Percentiles rank a stretch among this genome's conserved stretches.
Conservation (phyloP, 495 filamentous ascomycete species). For the Aspergillus egyptiacus region DNA sequence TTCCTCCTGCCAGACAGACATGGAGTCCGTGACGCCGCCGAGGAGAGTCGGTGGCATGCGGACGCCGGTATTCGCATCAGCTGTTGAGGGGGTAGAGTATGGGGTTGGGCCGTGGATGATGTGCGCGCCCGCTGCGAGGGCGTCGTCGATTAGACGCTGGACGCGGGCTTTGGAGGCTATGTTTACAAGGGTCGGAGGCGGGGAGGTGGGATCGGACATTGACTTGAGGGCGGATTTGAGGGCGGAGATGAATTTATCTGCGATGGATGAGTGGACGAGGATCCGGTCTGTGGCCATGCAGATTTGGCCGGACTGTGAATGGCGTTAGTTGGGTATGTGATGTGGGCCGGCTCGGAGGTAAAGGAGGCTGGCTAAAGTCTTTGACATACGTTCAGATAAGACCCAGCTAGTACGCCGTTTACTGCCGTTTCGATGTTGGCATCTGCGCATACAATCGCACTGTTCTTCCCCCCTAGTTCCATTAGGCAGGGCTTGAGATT, state of each 20-base stretch:
- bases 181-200: conserved; percentile 58
- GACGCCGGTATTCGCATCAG: conserved; percentile 38
- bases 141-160: conserved; percentile 55
- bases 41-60: conserved; percentile 67
- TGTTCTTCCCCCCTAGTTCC: conserved; percentile 59
- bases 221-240: conserved; percentile 42
- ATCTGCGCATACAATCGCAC: conserved; percentile 52
- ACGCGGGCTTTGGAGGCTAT: conserved; percentile 56
- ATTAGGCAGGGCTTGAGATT: conserved; percentile 55
- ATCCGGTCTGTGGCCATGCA: conserved; percentile 90
- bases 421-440: conserved; percentile 51
- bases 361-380: too few species aligned
- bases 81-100: conserved; percentile 7
- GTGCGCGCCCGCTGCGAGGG: conserved; percentile 58
- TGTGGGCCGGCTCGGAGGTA: too few species aligned
- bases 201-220: conserved; percentile 35
- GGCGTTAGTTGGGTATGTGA: too few species aligned
- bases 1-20: conserved; percentile 75
- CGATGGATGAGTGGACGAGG: conserved; percentile 65
- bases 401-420: conserved; percentile 40
- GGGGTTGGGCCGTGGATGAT: conserved; percentile 47
- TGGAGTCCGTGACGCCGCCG: conserved; percentile 58
- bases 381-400: conserved; percentile 43
- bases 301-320: conserved; percentile 70
- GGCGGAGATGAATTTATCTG: conserved; percentile 47